A percentile compares a stretch with the other conserved stretches of the same genome.
phyloP scores from a whole-genome alignment of 352 stramenopile genomes.

The Phytophthora palmivora region DNA sequence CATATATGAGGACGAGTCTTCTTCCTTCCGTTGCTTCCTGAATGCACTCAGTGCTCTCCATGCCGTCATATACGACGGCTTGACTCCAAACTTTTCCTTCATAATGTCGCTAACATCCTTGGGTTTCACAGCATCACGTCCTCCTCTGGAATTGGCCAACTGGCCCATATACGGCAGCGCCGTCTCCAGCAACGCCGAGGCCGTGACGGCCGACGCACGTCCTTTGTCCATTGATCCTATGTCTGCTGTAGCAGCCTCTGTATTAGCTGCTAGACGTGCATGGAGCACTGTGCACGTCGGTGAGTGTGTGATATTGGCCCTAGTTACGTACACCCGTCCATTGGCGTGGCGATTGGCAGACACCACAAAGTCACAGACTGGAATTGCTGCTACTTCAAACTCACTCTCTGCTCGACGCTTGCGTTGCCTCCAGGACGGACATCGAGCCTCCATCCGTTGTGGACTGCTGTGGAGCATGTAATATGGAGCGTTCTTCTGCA shows the following conservation, averaged over 20 bases:
- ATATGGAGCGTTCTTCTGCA: constrained; percentile 74
- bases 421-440: constrained; percentile 76
- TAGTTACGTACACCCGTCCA: constrained; percentile 75
- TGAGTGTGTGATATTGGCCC: constrained; percentile 58
- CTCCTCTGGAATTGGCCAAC: constrained; percentile 36
- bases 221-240: constrained; percentile 14
- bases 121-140: constrained; percentile 63
- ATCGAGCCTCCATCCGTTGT: constrained; percentile 78
- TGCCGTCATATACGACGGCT: constrained; percentile 82
- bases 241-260: constrained; percentile 1
- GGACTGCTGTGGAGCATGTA: constrained; percentile 88
- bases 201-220: constrained; percentile 49
- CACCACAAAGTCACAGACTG: constrained; percentile 72
- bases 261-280: constrained; percentile 44
- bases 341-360: constrained; percentile 82
- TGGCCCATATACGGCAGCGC: constrained; percentile 73
- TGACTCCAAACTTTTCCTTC: constrained; percentile 84
- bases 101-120: constrained; percentile 85
- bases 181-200: constrained; percentile 76
- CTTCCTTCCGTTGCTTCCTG: constrained; percentile 68
- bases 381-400: constrained; percentile 11
- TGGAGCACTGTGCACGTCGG: constrained; percentile 56
- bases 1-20: constrained; percentile 74
- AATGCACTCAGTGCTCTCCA: constrained; percentile 79
- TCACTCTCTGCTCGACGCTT: constrained; percentile 42